A percentile compares a stretch with the other conserved stretches of the same genome.
Conservation (phyloP, 768 basidiomycete genomes). For the Heimioporus sp. region DNA sequence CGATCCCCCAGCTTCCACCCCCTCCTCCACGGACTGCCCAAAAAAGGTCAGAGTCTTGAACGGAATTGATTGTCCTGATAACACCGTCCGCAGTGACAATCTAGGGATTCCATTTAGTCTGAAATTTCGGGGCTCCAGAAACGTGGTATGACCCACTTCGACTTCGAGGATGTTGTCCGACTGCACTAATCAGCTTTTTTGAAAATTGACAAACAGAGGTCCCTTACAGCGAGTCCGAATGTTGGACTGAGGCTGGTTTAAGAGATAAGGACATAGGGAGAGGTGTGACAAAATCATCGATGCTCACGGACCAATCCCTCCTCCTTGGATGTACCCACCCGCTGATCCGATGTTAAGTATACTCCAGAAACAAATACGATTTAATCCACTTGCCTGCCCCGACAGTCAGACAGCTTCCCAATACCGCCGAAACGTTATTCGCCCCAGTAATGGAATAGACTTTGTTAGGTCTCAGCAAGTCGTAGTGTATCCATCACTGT, state of each 20-base stretch:
- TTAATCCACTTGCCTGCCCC: no score
- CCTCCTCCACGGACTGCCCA: slow-evolving; percentile 60
- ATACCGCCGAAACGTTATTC: slow-evolving; percentile 10
- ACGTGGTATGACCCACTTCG: slow-evolving; percentile 7
- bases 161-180: slow-evolving; percentile 48
- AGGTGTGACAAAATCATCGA: not conserved
- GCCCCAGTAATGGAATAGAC: slow-evolving; percentile 11
- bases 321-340: slow-evolving; percentile 49
- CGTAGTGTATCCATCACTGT: not conserved
- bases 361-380: no score
- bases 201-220: no score
- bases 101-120: slow-evolving; percentile 1
- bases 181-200: slow-evolving; percentile 26
- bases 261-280: not conserved
- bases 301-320: slow-evolving; percentile 28
- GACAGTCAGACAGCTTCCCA: slow-evolving; percentile 18
- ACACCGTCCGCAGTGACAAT: slow-evolving; percentile 43
- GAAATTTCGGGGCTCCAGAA: not conserved
- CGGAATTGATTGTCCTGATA: slow-evolving; percentile 37
- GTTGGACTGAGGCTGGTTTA: slow-evolving; percentile 19
- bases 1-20: slow-evolving; percentile 47
- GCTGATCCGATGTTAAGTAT: not conserved
- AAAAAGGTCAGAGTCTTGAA: slow-evolving; percentile 45
- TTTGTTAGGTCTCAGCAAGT: not conserved
- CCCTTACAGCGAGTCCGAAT: slow-evolving; percentile 4